phyloP scores from a whole-genome alignment of 768 basidiomycete genomes.

The Leccinum longicurvipes region DNA sequence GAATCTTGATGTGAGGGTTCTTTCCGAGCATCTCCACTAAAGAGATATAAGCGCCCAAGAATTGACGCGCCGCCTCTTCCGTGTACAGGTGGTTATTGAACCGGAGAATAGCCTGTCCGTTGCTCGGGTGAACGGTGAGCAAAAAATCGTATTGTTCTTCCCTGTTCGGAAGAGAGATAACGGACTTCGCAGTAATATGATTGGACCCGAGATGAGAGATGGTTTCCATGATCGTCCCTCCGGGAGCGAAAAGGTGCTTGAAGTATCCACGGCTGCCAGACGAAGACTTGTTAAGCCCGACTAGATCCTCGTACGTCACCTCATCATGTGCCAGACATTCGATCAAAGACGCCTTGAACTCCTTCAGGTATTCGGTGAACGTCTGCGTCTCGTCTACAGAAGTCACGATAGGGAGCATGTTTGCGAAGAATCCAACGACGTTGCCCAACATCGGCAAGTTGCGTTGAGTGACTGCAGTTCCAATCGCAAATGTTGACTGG shows the following conservation, averaged over 20 bases:
- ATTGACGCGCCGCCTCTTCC: conserved; percentile 27
- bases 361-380: conserved; percentile 22
- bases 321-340: conserved; percentile 25
- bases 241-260: conserved; percentile 29
- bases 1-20: conserved; percentile 10
- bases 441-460: conserved; percentile 26
- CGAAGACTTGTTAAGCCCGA: conserved; percentile 24
- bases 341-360: conserved; percentile 24
- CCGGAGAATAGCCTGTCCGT: conserved; percentile 25
- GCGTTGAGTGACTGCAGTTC: conserved; percentile 31
- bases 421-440: conserved; percentile 31
- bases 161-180: conserved; percentile 25
- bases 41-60: conserved; percentile 29
- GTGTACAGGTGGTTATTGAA: conserved; percentile 30
- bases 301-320: conserved; percentile 31
- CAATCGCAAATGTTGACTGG: conserved; percentile 27
- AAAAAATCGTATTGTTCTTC: conserved; percentile 24
- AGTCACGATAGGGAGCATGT: conserved; percentile 31
- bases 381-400: conserved; percentile 21
- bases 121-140: conserved; percentile 25
- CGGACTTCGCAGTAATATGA: conserved; percentile 15
- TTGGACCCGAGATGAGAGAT: conserved; percentile 21
- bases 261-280: conserved; percentile 28
- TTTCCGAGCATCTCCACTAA: conserved; percentile 24
- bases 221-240: conserved; percentile 12